Percentiles rank a stretch among this genome's conserved stretches.
Evolutionary conservation across 768 basidiomycete species (phyloP).

Genomic region (Amanita exitialis): DNA sequence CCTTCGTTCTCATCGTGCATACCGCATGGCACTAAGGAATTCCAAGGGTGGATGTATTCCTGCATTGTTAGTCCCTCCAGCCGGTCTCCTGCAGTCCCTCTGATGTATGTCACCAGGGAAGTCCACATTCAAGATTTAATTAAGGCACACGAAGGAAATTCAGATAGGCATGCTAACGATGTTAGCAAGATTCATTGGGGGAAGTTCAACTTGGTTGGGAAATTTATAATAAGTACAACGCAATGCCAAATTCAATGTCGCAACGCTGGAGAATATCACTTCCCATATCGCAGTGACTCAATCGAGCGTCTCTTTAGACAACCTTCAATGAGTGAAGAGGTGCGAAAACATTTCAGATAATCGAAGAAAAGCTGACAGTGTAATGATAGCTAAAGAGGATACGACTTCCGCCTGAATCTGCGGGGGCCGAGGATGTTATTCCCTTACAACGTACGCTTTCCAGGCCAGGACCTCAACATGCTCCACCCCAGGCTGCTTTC

Average conservation of each 20-base stretch:
- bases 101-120: slow-evolving; percentile 43
- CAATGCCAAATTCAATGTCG: slow-evolving; percentile 74
- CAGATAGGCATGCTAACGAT: slow-evolving; percentile 57
- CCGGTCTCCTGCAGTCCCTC: slow-evolving; percentile 6
- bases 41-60: slow-evolving; percentile 85
- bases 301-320: slow-evolving; percentile 48
- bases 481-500: not conserved
- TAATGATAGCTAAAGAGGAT: not conserved
- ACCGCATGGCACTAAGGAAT: slow-evolving; percentile 79
- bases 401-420: slow-evolving; percentile 1
- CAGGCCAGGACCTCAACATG: not conserved
- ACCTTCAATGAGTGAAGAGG: slow-evolving; percentile 63
- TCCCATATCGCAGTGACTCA: slow-evolving; percentile 37
- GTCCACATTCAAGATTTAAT: slow-evolving; percentile 88
- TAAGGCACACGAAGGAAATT: slow-evolving; percentile 77
- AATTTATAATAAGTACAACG: slow-evolving; percentile 68
- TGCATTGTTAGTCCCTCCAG: slow-evolving; percentile 45
- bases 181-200: slow-evolving; percentile 84
- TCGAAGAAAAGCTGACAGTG: not conserved
- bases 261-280: slow-evolving; percentile 47
- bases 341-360: slow-evolving; percentile 14
- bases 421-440: not conserved
- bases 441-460: not conserved
- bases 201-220: slow-evolving; percentile 89
- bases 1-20: slow-evolving; percentile 77